Base-by-base conservation (phyloP, 2,329 filamentous ascomycete species). In the Aspergillus viridinutans region DNA sequence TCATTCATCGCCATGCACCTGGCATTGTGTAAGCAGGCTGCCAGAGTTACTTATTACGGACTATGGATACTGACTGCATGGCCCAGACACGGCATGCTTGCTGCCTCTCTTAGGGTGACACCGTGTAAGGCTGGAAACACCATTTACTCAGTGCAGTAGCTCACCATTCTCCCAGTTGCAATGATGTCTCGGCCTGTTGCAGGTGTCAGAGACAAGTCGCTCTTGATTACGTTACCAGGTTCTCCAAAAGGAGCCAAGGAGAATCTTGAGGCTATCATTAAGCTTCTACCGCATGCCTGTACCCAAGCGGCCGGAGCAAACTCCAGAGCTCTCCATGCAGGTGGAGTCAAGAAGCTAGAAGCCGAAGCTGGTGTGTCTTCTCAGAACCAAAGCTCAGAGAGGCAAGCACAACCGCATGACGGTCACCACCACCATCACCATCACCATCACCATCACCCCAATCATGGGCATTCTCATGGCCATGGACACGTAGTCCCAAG, bases 131-230 rank as follows among this genome's bases (percentile, higher is more conserved):
- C 53, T 61, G 43, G 54, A 60, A 60, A 42, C 55, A 23, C n/a
- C 7, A 8, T 54, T 59, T 52, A 67, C 49, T 17, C 12, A 47
- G 43, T 25, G 23, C 21, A 63, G 40, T 40, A 49, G 50, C 64
- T 74, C 56, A 74, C 50, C 12, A 52, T n/a, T 50, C 20, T 3
- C 25, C 17, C 54, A 96, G 92, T 99, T 76, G 94, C 94, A 48
- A 88, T 96, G 79, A 99, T 99, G 94, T 90, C 94, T 52, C 85
- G 94, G 49, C 94, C 94, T 4, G 90, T 95, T 12, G 94, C 94
- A 23, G 94, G 94, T 3, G 86, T 96, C 2, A 83, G 94, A 32
- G 87, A 93, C 60, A 86, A 85, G 58, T 88, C 90, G 0, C 75
- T 99, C 53, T 89, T 99, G 25, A 77, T 97, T 60, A 99, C 94